Base-by-base conservation (phyloP, 306 rosid species). In the Vigna angularis region DNA sequence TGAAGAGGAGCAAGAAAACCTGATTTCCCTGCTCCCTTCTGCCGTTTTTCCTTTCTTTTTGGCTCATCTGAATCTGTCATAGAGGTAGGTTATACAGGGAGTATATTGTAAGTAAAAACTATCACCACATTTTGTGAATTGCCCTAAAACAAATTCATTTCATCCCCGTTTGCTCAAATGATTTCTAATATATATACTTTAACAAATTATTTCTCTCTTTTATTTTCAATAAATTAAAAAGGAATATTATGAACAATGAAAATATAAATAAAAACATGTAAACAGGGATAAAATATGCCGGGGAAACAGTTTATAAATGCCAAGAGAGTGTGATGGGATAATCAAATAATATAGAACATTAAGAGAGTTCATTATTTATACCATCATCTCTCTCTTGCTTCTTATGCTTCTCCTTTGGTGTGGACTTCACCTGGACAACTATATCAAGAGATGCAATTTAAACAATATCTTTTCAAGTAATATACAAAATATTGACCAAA, bases 1-100 rank as follows among this genome's bases (percentile, higher is more conserved):
- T 78, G 90, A 83, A 88, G 88, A 38, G 97, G 97, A 78, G 91
- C 94, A 84, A 82, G 90, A 76, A 91, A 85, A 74, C 97, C 94
- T 9, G 89, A 86, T 83, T 81, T 85, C 65, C 89, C 93, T 45
- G 88, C 93, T 45, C 85, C 88, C 84, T 89, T 91, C 78, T 86
- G 94, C 75, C 82, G 88, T 81, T 91, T 91, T 72, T 82, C 92
- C 75, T 88, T 84, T 71, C 70, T 77, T 64, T 83, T 77, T 30
- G 89, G 81, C 73, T 85, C 93, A 65, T 86, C 88, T 9, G 84
- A 56, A 73, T 87, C 88, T 85, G 87, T 55, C 79, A 66, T 42
- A 45, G 40, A 78, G 66, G 77, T 52, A 71, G 16, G 55, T 47
- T 40, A 76, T 48, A 68, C 40, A 50, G 48, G 47, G 56, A 13